These are phyloP conservation scores for Eutypella sp. DNA, from an alignment of 2,329 filamentous ascomycete genomes.

Conservation along the genomic window DNA sequence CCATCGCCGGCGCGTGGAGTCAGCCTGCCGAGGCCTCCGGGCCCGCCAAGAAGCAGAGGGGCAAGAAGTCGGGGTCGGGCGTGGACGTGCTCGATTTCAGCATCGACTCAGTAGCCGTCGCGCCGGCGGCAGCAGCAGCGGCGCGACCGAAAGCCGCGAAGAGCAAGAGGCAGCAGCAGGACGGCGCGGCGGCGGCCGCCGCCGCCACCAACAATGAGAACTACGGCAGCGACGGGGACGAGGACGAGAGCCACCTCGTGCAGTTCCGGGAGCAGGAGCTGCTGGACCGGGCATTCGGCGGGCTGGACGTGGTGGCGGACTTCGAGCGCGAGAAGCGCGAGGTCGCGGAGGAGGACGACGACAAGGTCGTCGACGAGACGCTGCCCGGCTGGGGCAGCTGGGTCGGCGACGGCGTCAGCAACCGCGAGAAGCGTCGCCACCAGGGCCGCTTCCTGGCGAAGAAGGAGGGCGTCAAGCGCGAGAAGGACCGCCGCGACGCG, in stretches of 20 bases:
- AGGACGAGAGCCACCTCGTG: constrained; percentile 46
- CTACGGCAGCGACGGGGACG: constrained; percentile 40
- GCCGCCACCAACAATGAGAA: too few relatives aligned
- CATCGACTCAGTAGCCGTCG: constrained; percentile 20
- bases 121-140: constrained; percentile 13
- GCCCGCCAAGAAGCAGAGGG: constrained; percentile 19
- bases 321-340: constrained; percentile 78
- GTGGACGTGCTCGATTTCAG: constrained; percentile 25
- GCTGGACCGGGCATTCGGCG: constrained; percentile 80
- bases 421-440: constrained; percentile 60
- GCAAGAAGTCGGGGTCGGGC: constrained; percentile 17
- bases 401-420: constrained; percentile 78
- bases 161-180: constrained; percentile 20
- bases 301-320: constrained; percentile 73
- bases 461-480: constrained; percentile 65
- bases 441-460: constrained; percentile 59
- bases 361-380: constrained; percentile 77
- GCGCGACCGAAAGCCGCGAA: constrained; percentile 22
- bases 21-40: constrained; percentile 16
- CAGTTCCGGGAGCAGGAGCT: constrained; percentile 60
- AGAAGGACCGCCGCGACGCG: constrained; percentile 72
- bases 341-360: constrained; percentile 69
- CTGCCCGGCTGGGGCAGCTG: constrained; percentile 92
- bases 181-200: too few relatives aligned
- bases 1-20: constrained; percentile 27